phyloP scores from a whole-genome alignment of 2,329 filamentous ascomycete genomes.

The Metarhizium anisopliae region DNA sequence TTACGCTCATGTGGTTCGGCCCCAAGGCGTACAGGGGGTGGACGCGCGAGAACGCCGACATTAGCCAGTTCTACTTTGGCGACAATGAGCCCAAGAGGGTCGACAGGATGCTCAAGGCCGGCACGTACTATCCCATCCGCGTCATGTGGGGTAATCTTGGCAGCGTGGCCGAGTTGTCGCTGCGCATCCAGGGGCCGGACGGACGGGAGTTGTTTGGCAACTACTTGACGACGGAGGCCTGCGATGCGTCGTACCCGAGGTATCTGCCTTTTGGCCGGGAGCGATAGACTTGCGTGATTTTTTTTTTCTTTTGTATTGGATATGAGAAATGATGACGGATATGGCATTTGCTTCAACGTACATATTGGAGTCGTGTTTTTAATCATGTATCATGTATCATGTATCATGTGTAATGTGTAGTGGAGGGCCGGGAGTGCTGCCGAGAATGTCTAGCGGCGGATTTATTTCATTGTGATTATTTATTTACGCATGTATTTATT shows the following conservation, averaged over 20 bases:
- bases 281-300: not conserved
- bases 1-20: constrained; percentile 9
- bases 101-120: constrained; percentile 1
- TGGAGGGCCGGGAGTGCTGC: too few relatives aligned
- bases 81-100: constrained; percentile 2
- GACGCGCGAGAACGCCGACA: constrained; percentile 6
- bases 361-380: not conserved
- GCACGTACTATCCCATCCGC: constrained; percentile 8
- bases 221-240: constrained; percentile 8
- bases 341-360: not conserved
- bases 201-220: constrained; percentile 3
- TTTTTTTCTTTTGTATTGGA: too few relatives aligned
- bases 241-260: constrained; percentile 6
- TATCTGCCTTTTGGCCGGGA: not conserved
- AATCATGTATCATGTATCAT: too few relatives aligned
- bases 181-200: constrained; percentile 6
- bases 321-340: not conserved
- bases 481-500: too few relatives aligned
- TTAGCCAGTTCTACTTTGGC: constrained; percentile 6
- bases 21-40: constrained; percentile 1
- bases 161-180: constrained; percentile 3
- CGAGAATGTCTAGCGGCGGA: too few relatives aligned
- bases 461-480: too few relatives aligned
- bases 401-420: too few relatives aligned
- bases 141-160: constrained; percentile 8